Conservation (phyloP, 1,139 yeast genomes). For the Taphrina communis region DNA sequence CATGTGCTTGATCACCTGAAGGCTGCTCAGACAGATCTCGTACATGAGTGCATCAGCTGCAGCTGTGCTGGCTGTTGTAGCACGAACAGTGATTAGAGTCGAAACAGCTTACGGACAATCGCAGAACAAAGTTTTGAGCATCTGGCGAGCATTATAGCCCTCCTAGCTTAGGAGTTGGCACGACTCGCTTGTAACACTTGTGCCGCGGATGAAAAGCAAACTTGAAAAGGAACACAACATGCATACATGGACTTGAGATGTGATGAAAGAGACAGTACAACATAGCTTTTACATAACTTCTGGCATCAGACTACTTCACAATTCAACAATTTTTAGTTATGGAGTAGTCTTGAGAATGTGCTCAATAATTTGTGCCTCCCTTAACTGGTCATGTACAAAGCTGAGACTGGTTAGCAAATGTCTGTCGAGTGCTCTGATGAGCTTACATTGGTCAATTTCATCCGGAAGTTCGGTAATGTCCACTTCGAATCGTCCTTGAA, state of each 20-base stretch:
- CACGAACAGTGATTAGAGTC: too few relatives aligned
- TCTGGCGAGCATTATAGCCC: too few relatives aligned
- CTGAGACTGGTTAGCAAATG: conserved; percentile 3
- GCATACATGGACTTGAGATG: neutral
- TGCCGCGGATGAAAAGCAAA: too few relatives aligned
- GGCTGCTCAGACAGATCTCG: too few relatives aligned
- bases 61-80: too few relatives aligned
- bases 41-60: too few relatives aligned
- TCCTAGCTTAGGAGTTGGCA: too few relatives aligned
- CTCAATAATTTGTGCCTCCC: neutral
- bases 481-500: conserved; percentile 97
- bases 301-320: neutral
- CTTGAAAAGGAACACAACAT: too few relatives aligned
- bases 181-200: too few relatives aligned
- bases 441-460: conserved; percentile 87
- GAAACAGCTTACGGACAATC: too few relatives aligned
- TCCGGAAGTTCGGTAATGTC: conserved; percentile 94
- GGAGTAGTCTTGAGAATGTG: neutral
- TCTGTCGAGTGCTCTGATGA: neutral
- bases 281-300: conserved; percentile 5
- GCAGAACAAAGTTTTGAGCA: too few relatives aligned
- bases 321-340: neutral
- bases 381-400: conserved; percentile 31
- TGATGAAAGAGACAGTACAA: neutral
- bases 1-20: too few relatives aligned